Evolutionary conservation across 169 alveolate species (phyloP).

Genomic region (Plasmodium reichenowi): DNA sequence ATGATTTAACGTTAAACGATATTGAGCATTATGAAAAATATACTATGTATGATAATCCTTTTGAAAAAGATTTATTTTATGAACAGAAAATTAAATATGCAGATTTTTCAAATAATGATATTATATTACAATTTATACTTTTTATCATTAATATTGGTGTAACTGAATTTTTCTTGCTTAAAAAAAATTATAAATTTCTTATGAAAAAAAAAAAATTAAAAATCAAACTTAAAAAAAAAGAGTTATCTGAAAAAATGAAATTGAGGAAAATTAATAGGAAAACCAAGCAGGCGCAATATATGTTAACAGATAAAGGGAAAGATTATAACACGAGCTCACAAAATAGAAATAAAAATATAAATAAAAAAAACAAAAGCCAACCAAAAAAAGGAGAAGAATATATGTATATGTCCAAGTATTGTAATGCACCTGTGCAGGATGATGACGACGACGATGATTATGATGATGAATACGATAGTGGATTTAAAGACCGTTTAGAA

Average conservation of each 20-base stretch:
- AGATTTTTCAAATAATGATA: conserved; percentile 53
- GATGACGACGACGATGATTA: background rate
- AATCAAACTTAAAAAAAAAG: conserved; percentile 23
- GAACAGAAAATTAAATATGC: conserved; percentile 36
- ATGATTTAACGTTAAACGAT: conserved; percentile 6
- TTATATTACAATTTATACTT: conserved; percentile 47
- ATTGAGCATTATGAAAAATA: conserved; percentile 7
- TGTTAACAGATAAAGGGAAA: background rate
- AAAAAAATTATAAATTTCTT: conserved; percentile 32
- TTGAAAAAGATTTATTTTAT: conserved; percentile 62
- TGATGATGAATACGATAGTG: background rate
- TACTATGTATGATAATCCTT: background rate
- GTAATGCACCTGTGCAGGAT: background rate
- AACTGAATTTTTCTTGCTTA: conserved; percentile 27
- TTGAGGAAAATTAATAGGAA: background rate
- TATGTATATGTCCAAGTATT: background rate
- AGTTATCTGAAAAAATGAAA: background rate
- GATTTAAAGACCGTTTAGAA: background rate
- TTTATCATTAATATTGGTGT: conserved; percentile 41
- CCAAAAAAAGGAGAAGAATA: background rate
- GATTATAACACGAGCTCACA: background rate
- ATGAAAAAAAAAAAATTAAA: conserved; percentile 22
- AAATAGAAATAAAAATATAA: background rate
- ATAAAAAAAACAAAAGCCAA: background rate
- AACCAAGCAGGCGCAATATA: background rate